These are phyloP conservation scores for Ceratocystis variospora DNA, from an alignment of 2,329 filamentous ascomycete species.

Conservation along the genomic window DNA sequence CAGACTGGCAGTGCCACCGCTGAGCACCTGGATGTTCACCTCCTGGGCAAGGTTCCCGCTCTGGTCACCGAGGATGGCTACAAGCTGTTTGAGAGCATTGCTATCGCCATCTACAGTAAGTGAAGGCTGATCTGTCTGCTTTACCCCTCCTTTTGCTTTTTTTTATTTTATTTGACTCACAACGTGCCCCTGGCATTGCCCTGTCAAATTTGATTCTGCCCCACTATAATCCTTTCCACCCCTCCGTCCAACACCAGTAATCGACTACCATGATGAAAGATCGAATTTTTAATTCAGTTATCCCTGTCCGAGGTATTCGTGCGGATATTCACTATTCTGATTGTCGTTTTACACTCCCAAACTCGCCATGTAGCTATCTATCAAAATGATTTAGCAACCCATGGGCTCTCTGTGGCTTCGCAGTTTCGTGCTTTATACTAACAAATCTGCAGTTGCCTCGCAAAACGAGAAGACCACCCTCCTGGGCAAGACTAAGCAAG, in stretches of 20 bases:
- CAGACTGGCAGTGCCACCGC: constrained; percentile 49
- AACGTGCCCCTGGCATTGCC: neutral
- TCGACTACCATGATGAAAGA: constrained; percentile 15
- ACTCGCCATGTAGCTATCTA: neutral
- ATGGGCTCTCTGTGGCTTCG: neutral
- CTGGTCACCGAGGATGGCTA: constrained; percentile 90
- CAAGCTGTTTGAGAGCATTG: constrained; percentile 75
- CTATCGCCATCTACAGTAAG: constrained; percentile 96
- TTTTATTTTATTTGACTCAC: neutral
- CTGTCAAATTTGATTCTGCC: neutral
- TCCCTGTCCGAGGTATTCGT: constrained; percentile 20
- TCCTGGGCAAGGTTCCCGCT: constrained; percentile 80
- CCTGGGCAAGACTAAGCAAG: constrained; percentile 99
- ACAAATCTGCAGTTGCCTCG: constrained; percentile 59
- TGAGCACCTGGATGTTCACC: constrained; percentile 77
- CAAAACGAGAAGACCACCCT: constrained; percentile 99
- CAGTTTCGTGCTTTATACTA: neutral
- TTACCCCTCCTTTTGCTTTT: constrained; percentile 6
- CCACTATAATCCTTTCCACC: constrained; percentile 4
- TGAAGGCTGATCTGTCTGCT: constrained; percentile 26
- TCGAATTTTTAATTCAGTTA: constrained; percentile 20
- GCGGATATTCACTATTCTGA: constrained; percentile 19
- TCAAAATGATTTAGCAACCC: constrained; percentile 3
- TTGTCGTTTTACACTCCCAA: constrained; percentile 7
- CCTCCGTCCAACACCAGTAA: constrained; percentile 4